Base-by-base conservation (phyloP, 2,329 filamentous ascomycete species). In the Fusarium robinianum region DNA sequence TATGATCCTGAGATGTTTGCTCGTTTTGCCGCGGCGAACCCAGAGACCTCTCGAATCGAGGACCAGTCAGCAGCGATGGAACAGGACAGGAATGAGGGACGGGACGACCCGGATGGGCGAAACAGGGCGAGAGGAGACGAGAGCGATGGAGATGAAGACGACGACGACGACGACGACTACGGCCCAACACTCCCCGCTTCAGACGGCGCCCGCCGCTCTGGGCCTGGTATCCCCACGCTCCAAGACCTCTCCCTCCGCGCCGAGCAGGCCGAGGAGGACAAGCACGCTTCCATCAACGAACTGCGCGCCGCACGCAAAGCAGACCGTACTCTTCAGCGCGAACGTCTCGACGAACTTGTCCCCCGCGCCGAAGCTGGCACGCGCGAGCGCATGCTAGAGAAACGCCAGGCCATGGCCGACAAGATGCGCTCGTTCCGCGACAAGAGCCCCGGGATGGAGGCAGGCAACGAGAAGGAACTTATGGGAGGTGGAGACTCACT, bases 301-400 rank as follows among this genome's bases (percentile, higher is more conserved):
- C 72, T 88, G 2, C 81, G 81, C 5, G 72, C 74, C 11, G 79
- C 79, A 5, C 85, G 87, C 41, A 81, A 79, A 51, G 67, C 72
- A 10, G 86, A 94, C 54, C 81, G 85, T 3, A 74, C 75, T 30
- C 61, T 75, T 4, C 86, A 92, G 60, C 86, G 85, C 52, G 85
- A 87, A 41, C 79, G 80, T 0, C 76, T 94, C 0, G 89, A 96
- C 10, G 91, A 96, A 53, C 72, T 96, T 0, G 81, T 78, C 0
- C 91, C 92, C 0, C 87, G 89, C 8, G 89, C 92, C 0, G 90
- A 94, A 48, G 73, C 90, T 0, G 90, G 91, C 0, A 88, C 87
- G 1, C 83, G 84, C 31, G 92, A 96, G 70, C 83, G 92, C 8
- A 81, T 83, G 61, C 76, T 97, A 1, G 92, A 99, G 72, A 96